Conservation (phyloP, 1,284 basidiomycete species). For the Trametes hirsuta region DNA sequence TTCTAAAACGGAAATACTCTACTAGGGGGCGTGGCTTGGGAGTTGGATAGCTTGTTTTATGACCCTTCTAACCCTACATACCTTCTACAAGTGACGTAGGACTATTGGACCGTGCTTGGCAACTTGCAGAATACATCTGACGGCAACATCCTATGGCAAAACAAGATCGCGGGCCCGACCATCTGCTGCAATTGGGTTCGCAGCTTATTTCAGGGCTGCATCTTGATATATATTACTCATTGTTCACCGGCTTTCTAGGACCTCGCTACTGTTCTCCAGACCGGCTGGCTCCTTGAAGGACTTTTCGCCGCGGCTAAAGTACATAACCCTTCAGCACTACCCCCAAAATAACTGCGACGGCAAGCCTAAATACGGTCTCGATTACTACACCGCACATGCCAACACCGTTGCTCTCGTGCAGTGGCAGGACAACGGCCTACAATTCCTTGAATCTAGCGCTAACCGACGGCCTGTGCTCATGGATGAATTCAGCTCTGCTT, state of each 20-base stretch:
- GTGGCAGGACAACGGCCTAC: conserved; percentile 48
- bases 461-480: conserved; percentile 51
- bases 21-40: neutral
- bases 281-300: conserved; percentile 42
- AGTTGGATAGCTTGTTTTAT: too few species aligned
- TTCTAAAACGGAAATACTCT: too few species aligned
- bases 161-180: conserved; percentile 50
- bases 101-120: conserved; percentile 40
- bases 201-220: neutral
- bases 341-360: conserved; percentile 33
- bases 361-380: conserved; percentile 31
- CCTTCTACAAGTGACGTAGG: conserved; percentile 32
- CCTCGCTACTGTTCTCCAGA: conserved; percentile 43
- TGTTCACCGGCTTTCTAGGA: conserved; percentile 30
- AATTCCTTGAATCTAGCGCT: conserved; percentile 21
- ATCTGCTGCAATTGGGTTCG: conserved; percentile 49
- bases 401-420: conserved; percentile 39
- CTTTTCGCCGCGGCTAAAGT: conserved; percentile 45
- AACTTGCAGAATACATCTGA: conserved; percentile 41
- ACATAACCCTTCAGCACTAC: conserved; percentile 44
- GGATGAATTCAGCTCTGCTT: conserved; percentile 70
- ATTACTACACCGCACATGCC: conserved; percentile 36
- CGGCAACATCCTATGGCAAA: conserved; percentile 43
- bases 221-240: neutral
- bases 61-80: too few species aligned